Conservation (phyloP, 2,329 filamentous ascomycete genomes). For the Monilinia polystroma region DNA sequence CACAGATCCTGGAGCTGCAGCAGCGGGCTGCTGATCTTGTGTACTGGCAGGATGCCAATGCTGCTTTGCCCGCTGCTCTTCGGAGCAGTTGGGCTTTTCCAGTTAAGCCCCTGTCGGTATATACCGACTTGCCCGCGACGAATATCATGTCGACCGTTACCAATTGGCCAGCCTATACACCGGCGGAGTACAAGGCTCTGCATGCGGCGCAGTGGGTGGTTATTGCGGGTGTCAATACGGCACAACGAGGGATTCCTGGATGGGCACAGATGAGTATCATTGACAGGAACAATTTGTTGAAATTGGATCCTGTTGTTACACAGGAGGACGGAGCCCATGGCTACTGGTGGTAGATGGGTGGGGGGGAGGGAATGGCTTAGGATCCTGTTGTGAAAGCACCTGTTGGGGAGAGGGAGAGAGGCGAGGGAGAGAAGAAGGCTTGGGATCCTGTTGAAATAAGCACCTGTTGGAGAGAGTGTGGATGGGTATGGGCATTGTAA, state of each 20-base stretch:
- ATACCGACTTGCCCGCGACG: too few relatives aligned
- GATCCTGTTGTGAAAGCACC: constrained; percentile 5
- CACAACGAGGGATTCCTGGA: not conserved
- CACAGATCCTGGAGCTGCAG: not conserved
- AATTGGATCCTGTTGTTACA: not conserved
- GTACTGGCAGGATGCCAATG: not conserved
- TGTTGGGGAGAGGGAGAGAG: not conserved
- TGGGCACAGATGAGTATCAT: not conserved
- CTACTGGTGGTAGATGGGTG: constrained; percentile 1
- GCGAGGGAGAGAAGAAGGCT: not conserved
- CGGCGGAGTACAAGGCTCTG: not conserved
- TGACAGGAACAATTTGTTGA: not conserved
- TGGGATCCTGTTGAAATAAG: not conserved
- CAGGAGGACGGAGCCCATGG: not conserved
- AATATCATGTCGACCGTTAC: too few relatives aligned
- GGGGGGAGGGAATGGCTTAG: not conserved
- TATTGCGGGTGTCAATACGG: fast-evolving
- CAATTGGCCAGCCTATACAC: not conserved
- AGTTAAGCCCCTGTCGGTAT: not conserved
- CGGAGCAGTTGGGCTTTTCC: not conserved
- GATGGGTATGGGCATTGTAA: not conserved
- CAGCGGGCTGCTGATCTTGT: not conserved
- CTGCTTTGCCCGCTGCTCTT: not conserved
- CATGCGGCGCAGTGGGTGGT: not conserved
- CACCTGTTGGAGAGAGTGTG: not conserved